Percentiles rank a stretch among this genome's conserved stretches.
These are phyloP conservation scores for Leishmania amazonensis DNA, from an alignment of 208 protist species.

Conservation along the genomic window DNA sequence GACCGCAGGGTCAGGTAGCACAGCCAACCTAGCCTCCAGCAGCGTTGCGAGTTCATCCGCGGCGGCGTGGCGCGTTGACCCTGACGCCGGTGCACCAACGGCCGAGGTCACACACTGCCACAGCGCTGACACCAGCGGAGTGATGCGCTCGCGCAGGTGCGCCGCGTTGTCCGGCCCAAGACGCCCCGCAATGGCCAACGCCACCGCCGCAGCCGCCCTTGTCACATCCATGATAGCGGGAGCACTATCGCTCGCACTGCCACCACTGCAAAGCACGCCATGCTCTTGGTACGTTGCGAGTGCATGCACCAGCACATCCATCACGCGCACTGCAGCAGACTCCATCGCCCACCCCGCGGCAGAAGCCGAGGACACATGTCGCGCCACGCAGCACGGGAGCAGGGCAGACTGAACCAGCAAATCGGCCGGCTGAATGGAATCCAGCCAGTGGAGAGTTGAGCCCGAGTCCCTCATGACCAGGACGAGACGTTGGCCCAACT, in stretches of 20 bases:
- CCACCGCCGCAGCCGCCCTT: not conserved
- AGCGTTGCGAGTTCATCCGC: slow-evolving; percentile 8
- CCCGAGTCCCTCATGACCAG: slow-evolving; percentile 14
- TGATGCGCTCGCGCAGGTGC: slow-evolving; percentile 7
- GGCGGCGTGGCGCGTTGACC: slow-evolving; percentile 3
- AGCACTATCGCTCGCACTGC: not conserved
- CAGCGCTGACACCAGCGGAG: slow-evolving; percentile 5
- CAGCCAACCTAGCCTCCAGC: slow-evolving; percentile 7
- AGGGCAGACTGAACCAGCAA: slow-evolving; percentile 29
- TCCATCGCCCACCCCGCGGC: not conserved
- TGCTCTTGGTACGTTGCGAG: slow-evolving; percentile 5
- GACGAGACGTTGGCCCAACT: slow-evolving; percentile 13
- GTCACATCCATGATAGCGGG: slow-evolving; percentile 18
- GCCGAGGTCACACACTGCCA: slow-evolving; percentile 6
- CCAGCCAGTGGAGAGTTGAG: slow-evolving; percentile 14
- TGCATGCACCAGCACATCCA: slow-evolving; percentile 19
- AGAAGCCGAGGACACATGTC: slow-evolving; percentile 12
- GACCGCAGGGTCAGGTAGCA: slow-evolving; percentile 16
- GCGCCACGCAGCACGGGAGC: slow-evolving; percentile 32
- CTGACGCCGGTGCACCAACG: not conserved
- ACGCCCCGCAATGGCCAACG: slow-evolving; percentile 3
- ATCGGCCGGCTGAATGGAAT: not conserved
- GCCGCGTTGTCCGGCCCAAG: not conserved
- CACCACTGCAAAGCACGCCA: not conserved
- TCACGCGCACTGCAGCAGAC: slow-evolving; percentile 3